Percentiles rank a stretch among this genome's conserved stretches.
These are phyloP conservation scores for Misopates orontium DNA, from an alignment of 257 asterid genomes.

Conservation along the genomic window DNA sequence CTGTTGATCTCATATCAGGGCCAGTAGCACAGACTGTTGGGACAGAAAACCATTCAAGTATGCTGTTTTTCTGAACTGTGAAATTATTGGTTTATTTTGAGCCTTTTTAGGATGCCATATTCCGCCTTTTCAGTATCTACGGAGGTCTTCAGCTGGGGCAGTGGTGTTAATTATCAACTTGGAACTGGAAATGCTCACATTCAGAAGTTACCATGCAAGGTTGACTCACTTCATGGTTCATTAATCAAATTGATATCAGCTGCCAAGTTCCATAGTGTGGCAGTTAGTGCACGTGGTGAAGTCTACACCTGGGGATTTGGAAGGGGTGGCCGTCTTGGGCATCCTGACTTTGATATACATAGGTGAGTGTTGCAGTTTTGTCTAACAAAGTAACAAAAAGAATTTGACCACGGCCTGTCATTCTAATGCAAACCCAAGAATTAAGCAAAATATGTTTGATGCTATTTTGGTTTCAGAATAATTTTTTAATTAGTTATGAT, in stretches of 20 bases:
- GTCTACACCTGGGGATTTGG: slow-evolving; percentile 99
- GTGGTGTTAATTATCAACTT: slow-evolving; percentile 98
- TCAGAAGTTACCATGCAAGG: slow-evolving; percentile 95
- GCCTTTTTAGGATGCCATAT: slow-evolving; percentile 16
- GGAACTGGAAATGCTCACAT: slow-evolving; percentile 98
- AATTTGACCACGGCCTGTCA: background rate
- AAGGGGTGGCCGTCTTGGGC: slow-evolving; percentile 99
- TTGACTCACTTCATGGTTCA: slow-evolving; percentile 79
- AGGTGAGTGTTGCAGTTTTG: slow-evolving; percentile 48
- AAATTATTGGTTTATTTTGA: slow-evolving; percentile 24
- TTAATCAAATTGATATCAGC: slow-evolving; percentile 73
- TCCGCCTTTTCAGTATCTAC: slow-evolving; percentile 56
- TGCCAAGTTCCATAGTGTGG: slow-evolving; percentile 95
- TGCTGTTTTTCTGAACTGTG: slow-evolving; percentile 25
- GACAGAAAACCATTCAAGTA: slow-evolving; percentile 56
- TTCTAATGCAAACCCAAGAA: slow-evolving; percentile 2
- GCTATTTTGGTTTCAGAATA: background rate
- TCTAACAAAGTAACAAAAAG: background rate
- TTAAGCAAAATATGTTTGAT: background rate
- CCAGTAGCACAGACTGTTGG: slow-evolving; percentile 75
- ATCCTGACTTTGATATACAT: slow-evolving; percentile 94
- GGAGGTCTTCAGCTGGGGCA: slow-evolving; percentile 98
- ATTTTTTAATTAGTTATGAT: slow-evolving; percentile 5
- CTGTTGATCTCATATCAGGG: slow-evolving; percentile 91
- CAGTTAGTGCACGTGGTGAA: slow-evolving; percentile 81